phyloP scores from a whole-genome alignment of 139 green algal genomes.

The Chlorella vulgaris region DNA sequence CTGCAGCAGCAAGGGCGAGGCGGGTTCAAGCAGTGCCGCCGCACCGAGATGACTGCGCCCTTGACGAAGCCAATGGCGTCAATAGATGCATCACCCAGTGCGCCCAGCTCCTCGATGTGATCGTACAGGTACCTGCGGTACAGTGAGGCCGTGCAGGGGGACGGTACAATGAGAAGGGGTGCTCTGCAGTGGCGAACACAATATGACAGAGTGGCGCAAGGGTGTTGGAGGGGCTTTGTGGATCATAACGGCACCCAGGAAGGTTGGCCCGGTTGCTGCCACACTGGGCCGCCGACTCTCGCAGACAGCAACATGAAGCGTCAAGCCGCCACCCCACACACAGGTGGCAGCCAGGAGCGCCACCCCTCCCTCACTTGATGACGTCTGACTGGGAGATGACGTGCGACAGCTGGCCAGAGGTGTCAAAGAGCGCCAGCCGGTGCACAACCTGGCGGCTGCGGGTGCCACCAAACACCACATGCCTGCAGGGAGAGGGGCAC shows the following conservation, averaged over 20 bases:
- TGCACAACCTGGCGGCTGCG: conserved; percentile 47
- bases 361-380: conserved; percentile 55
- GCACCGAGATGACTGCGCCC: conserved; percentile 40
- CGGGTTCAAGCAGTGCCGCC: too few species aligned
- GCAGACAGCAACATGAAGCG: too few species aligned
- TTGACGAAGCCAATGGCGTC: conserved; percentile 58
- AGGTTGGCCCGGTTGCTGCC: too few species aligned
- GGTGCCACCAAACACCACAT: conserved; percentile 34
- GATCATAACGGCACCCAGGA: too few species aligned
- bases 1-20: too few species aligned
- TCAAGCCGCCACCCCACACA: too few species aligned
- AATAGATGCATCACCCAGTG: conserved; percentile 41
- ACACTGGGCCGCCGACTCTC: too few species aligned
- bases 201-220: too few species aligned
- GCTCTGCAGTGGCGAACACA: not conserved
- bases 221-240: too few species aligned
- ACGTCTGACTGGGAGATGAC: conserved; percentile 59
- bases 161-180: not conserved
- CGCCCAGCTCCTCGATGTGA: conserved; percentile 45
- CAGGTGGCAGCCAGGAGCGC: too few species aligned
- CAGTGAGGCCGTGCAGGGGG: not conserved
- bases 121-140: conserved; percentile 52
- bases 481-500: not conserved
- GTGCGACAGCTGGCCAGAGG: conserved; percentile 37
- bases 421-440: conserved; percentile 54